Evolutionary conservation across 495 filamentous ascomycete genomes (phyloP).

Genomic region (Glonium stellatum): DNA sequence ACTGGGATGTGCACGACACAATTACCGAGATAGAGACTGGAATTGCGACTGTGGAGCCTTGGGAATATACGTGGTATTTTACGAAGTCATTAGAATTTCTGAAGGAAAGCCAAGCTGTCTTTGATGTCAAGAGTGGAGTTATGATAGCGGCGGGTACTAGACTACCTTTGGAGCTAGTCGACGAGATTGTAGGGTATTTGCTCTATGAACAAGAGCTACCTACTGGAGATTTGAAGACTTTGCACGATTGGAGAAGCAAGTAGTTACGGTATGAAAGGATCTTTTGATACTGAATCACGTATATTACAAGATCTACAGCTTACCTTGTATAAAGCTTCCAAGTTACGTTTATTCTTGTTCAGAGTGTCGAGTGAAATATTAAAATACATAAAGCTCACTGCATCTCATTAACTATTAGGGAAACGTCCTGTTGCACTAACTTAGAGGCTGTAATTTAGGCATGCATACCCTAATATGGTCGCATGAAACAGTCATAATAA

Average conservation of each 20-base stretch:
- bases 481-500: too few relatives aligned
- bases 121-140: neutral
- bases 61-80: neutral
- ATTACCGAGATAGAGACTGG: neutral
- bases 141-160: neutral
- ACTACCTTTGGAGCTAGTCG: neutral
- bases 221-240: neutral
- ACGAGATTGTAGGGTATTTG: neutral
- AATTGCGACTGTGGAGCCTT: neutral
- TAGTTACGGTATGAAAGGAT: neutral
- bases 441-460: too few relatives aligned
- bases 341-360: too few relatives aligned
- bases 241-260: slow-evolving; percentile 2
- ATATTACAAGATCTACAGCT: too few relatives aligned
- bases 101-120: neutral
- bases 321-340: too few relatives aligned
- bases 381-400: too few relatives aligned
- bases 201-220: neutral
- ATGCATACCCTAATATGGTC: too few relatives aligned
- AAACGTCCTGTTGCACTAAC: too few relatives aligned
- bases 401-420: too few relatives aligned
- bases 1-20: neutral
- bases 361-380: too few relatives aligned
- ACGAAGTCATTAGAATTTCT: slow-evolving; percentile 1
- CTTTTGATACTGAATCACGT: too few relatives aligned